Evolutionary conservation across 2,329 filamentous ascomycete species (phyloP).

Genomic region (Colletotrichum costaricense): DNA sequence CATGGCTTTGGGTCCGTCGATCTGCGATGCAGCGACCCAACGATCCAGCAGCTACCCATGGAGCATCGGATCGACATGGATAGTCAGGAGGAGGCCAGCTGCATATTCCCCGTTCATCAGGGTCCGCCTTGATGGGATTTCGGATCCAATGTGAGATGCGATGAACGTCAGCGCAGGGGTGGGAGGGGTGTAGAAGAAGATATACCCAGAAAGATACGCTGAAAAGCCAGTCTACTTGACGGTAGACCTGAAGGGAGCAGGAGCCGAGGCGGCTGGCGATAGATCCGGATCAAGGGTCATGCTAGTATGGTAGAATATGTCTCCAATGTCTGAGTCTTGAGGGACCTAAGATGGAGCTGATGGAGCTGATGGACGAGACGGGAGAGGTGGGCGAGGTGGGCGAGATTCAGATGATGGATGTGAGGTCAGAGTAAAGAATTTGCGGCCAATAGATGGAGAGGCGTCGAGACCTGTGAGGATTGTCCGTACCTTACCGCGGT

Average conservation of each 20-base stretch:
- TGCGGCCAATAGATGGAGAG: background rate
- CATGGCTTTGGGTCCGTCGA: background rate
- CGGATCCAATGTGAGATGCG: constrained; percentile 6
- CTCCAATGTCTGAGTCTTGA: background rate
- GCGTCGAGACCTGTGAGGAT: background rate
- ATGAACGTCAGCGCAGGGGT: background rate
- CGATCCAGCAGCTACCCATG: background rate
- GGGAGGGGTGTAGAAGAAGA: background rate
- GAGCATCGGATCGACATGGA: background rate
- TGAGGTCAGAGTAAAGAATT: background rate
- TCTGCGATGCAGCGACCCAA: constrained; percentile 1
- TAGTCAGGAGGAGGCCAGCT: background rate
- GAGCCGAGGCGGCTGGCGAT: background rate
- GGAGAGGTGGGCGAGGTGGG: background rate
- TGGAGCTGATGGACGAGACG: background rate
- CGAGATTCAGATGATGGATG: background rate
- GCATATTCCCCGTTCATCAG: background rate
- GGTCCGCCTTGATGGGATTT: background rate
- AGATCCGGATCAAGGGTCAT: background rate
- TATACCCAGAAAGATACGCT: background rate
- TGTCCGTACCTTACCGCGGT: no score
- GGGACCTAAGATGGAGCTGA: no score
- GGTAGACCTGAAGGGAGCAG: background rate
- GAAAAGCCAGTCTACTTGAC: background rate
- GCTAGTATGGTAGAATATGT: background rate